phyloP scores from a whole-genome alignment of 2,329 filamentous ascomycete species.

The Pestalotiopsis fici region DNA sequence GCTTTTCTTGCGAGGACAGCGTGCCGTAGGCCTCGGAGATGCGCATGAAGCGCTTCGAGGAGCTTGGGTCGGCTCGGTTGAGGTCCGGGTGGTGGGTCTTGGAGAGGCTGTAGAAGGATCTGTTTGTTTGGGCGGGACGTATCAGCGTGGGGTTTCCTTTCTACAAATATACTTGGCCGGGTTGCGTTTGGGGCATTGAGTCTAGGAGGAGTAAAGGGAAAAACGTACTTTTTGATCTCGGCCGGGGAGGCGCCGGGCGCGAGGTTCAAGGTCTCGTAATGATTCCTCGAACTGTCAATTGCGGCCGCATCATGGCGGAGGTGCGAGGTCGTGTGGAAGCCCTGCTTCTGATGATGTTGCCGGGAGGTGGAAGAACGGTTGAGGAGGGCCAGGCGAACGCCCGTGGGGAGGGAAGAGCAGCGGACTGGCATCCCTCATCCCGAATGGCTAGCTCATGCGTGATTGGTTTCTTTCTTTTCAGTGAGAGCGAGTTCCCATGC shows the following conservation, averaged over 20 bases:
- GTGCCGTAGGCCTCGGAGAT: slow-evolving; percentile 83
- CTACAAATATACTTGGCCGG: background rate
- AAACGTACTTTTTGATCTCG: slow-evolving; percentile 88
- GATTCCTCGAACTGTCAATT: slow-evolving; percentile 49
- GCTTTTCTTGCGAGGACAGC: slow-evolving; percentile 73
- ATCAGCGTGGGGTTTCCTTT: background rate
- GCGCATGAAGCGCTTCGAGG: slow-evolving; percentile 75
- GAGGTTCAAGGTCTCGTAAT: slow-evolving; percentile 85
- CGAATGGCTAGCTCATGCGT: background rate
- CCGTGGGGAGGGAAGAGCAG: slow-evolving; percentile 29
- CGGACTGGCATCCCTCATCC: slow-evolving; percentile 11
- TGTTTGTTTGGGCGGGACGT: too few species aligned
- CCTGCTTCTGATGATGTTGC: slow-evolving; percentile 7
- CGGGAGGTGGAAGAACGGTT: background rate
- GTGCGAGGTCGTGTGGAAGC: slow-evolving; percentile 46
- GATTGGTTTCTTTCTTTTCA: background rate
- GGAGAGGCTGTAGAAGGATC: slow-evolving; percentile 86
- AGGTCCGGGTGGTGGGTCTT: slow-evolving; percentile 92
- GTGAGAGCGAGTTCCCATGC: background rate
- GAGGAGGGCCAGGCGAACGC: slow-evolving; percentile 17
- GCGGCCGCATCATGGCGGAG: slow-evolving; percentile 30
- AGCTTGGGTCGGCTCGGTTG: slow-evolving; percentile 74
- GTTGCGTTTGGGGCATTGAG: background rate
- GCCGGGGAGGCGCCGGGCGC: slow-evolving; percentile 65
- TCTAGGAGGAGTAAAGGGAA: too few species aligned